Evolutionary conservation across 1,284 basidiomycete genomes (phyloP).

Genomic region (Boletellus sp.): DNA sequence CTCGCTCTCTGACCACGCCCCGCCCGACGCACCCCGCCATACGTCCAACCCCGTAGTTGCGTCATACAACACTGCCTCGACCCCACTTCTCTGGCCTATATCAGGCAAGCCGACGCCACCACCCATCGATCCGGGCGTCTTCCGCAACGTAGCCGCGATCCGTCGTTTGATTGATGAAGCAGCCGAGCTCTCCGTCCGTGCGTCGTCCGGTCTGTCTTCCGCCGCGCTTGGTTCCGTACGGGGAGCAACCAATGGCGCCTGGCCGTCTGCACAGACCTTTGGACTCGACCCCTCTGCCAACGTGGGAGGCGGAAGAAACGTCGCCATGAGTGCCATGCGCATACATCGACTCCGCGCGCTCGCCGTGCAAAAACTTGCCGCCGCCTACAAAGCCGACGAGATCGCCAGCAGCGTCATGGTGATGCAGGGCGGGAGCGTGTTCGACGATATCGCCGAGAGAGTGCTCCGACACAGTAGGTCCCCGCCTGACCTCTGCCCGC

Average conservation of each 20-base stretch:
- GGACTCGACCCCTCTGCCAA: slow-evolving; percentile 51
- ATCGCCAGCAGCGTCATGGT: slow-evolving; percentile 86
- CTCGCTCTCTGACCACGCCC: slow-evolving; percentile 46
- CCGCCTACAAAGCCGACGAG: slow-evolving; percentile 78
- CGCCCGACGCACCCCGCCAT: slow-evolving; percentile 50
- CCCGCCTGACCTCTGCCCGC: not conserved
- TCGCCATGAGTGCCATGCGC: slow-evolving; percentile 77
- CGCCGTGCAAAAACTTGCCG: slow-evolving; percentile 78
- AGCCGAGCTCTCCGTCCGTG: slow-evolving; percentile 75
- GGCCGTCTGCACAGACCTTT: slow-evolving; percentile 57
- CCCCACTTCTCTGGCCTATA: slow-evolving; percentile 47
- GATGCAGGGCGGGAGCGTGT: slow-evolving; percentile 85
- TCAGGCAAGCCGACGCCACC: slow-evolving; percentile 68
- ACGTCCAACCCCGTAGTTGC: slow-evolving; percentile 37
- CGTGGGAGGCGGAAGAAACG: slow-evolving; percentile 58
- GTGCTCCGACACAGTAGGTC: slow-evolving; percentile 65
- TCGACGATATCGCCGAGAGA: slow-evolving; percentile 79
- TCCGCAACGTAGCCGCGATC: slow-evolving; percentile 67
- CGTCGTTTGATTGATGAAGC: slow-evolving; percentile 80
- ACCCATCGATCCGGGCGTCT: slow-evolving; percentile 81
- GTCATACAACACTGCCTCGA: slow-evolving; percentile 13
- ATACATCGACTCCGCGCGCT: slow-evolving; percentile 71
- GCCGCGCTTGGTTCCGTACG: slow-evolving; percentile 65
- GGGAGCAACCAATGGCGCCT: slow-evolving; percentile 41
- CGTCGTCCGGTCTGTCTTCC: slow-evolving; percentile 72